phyloP scores from a whole-genome alignment of 2,329 filamentous ascomycete species.

The Xylaria digitata region DNA sequence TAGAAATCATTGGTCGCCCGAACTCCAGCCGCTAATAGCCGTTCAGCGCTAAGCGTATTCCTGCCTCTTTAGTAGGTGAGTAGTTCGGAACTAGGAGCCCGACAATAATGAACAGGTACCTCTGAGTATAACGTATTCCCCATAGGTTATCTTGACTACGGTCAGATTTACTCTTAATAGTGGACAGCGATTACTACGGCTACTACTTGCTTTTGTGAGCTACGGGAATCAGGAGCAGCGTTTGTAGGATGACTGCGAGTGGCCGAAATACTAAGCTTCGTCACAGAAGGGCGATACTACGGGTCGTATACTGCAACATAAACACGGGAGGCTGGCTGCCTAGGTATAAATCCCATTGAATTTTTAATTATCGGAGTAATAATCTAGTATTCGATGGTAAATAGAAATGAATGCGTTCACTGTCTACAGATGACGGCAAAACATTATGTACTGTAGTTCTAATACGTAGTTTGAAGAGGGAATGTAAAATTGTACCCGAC shows the following conservation, averaged over 20 bases:
- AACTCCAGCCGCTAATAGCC: background rate
- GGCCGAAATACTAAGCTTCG: background rate
- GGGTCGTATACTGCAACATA: background rate
- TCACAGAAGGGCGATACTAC: background rate
- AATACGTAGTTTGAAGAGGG: background rate
- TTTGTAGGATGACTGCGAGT: background rate
- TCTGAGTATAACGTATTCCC: background rate
- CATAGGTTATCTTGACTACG: background rate
- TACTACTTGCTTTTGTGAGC: background rate
- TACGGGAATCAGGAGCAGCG: background rate
- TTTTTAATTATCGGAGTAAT: too few relatives aligned
- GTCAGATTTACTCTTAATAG: background rate
- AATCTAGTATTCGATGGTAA: too few relatives aligned
- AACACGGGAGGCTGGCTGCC: background rate
- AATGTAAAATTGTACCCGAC: slow-evolving; percentile 4
- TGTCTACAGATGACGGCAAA: too few relatives aligned
- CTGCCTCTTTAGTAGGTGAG: slow-evolving; percentile 4
- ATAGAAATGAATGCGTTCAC: too few relatives aligned
- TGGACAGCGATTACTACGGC: background rate
- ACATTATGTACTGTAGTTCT: background rate
- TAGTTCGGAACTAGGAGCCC: background rate
- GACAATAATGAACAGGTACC: slow-evolving; percentile 8
- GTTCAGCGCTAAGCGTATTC: background rate
- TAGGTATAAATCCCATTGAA: too few relatives aligned
- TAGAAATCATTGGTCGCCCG: background rate